A percentile compares a stretch with the other conserved stretches of the same genome.
Conservation (phyloP, 2,329 filamentous ascomycete genomes). For the Ophiostoma sp. region DNA sequence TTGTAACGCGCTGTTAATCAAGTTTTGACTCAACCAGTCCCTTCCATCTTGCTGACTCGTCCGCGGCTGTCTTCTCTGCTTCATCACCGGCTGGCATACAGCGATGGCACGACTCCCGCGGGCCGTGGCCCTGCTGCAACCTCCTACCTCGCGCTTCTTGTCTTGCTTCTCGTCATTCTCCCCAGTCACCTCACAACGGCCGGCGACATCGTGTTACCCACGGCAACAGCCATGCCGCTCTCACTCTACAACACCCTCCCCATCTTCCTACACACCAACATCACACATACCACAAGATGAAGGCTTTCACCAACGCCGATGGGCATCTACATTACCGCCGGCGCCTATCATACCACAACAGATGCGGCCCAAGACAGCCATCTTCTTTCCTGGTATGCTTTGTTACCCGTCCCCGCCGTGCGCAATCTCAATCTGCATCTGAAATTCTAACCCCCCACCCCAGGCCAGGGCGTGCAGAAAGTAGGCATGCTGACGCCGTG, state of each 20-base stretch:
- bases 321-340: constrained; percentile 16
- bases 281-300: not conserved
- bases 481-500: constrained; percentile 83
- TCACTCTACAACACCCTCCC: not conserved
- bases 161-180: not conserved
- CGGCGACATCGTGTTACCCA: not conserved
- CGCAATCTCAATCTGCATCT: not conserved
- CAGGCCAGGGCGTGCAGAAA: constrained; percentile 83
- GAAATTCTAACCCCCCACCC: not conserved
- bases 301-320: constrained; percentile 9
- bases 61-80: no score
- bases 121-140: constrained; percentile 11
- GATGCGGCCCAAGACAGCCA: constrained; percentile 44
- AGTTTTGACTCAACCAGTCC: no score
- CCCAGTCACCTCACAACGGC: not conserved
- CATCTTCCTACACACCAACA: not conserved
- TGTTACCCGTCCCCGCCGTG: not conserved
- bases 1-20: not conserved
- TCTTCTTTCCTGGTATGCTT: constrained; percentile 53
- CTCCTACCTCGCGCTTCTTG: not conserved
- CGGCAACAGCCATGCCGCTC: not conserved
- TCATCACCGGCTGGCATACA: constrained; percentile 5
- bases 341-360: not conserved
- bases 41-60: not conserved
- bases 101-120: constrained; percentile 23